Percentiles rank a stretch among this genome's conserved stretches.
Conservation (phyloP, 1,284 basidiomycete species). For the Quambalaria eucalypti region DNA sequence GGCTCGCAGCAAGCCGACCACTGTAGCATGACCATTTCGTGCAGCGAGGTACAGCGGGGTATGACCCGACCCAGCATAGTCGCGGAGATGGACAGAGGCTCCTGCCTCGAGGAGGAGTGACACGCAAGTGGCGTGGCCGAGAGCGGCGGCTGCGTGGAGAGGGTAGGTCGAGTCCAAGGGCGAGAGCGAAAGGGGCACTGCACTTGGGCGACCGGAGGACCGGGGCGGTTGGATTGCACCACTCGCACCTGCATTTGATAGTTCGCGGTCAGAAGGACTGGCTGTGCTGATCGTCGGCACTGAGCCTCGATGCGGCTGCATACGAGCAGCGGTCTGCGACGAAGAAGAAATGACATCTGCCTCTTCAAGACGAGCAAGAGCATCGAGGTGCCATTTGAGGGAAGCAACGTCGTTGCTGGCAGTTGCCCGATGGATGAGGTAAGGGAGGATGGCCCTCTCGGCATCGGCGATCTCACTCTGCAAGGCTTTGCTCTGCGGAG, state of each 20-base stretch:
- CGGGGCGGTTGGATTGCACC: too few species aligned
- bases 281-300: constrained; percentile 5
- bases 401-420: constrained; percentile 13
- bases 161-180: constrained; percentile 53
- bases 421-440: constrained; percentile 23
- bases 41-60: constrained; percentile 55
- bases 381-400: constrained; percentile 22
- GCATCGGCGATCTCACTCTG: not conserved
- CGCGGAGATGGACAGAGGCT: constrained; percentile 67
- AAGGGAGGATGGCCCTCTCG: constrained; percentile 6
- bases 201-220: not conserved
- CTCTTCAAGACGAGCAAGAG: constrained; percentile 7
- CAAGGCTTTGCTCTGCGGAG: not conserved
- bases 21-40: constrained; percentile 19
- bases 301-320: too few species aligned
- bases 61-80: constrained; percentile 66
- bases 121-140: constrained; percentile 57
- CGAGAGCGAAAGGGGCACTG: constrained; percentile 4
- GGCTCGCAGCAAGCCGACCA: constrained; percentile 22
- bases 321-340: too few species aligned
- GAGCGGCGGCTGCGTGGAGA: constrained; percentile 69
- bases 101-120: constrained; percentile 63
- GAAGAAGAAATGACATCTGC: too few species aligned
- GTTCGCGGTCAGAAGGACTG: constrained; percentile 9
- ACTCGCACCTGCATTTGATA: too few species aligned